Conservation (phyloP, 148 eudicot genomes). For the Oxyria digyna region DNA sequence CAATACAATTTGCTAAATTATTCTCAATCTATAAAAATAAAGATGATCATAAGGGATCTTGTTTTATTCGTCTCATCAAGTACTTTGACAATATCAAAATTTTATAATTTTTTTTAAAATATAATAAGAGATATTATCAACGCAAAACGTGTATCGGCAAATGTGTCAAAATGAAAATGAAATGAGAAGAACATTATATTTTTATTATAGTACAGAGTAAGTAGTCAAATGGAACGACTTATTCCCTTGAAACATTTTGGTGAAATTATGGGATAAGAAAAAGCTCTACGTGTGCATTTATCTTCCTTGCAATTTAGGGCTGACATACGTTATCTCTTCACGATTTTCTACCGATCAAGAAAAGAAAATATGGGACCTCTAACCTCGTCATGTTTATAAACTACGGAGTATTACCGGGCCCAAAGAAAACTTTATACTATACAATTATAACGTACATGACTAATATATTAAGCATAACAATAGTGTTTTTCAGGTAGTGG, state of each 20-base stretch:
- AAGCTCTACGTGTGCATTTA: background rate
- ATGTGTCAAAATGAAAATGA: no score
- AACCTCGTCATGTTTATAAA: background rate
- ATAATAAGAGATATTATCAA: no score
- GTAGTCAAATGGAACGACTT: background rate
- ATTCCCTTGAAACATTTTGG: background rate
- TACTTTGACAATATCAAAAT: no score
- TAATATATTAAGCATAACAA: background rate
- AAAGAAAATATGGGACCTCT: background rate
- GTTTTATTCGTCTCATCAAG: no score
- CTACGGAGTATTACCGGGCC: no score
- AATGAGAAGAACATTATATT: no score
- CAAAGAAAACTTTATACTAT: background rate
- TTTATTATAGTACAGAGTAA: no score
- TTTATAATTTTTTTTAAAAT: no score
- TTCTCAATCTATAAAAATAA: no score
- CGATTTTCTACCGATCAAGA: background rate
- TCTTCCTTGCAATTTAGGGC: background rate
- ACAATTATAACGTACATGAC: background rate
- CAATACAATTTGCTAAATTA: no score
- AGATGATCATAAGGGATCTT: no score
- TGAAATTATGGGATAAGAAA: background rate
- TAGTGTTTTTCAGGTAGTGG: background rate
- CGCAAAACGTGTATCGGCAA: no score
- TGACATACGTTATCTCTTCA: conserved; percentile 1